phyloP scores from a whole-genome alignment of 768 basidiomycete species.

The Boletellus ananiceps region DNA sequence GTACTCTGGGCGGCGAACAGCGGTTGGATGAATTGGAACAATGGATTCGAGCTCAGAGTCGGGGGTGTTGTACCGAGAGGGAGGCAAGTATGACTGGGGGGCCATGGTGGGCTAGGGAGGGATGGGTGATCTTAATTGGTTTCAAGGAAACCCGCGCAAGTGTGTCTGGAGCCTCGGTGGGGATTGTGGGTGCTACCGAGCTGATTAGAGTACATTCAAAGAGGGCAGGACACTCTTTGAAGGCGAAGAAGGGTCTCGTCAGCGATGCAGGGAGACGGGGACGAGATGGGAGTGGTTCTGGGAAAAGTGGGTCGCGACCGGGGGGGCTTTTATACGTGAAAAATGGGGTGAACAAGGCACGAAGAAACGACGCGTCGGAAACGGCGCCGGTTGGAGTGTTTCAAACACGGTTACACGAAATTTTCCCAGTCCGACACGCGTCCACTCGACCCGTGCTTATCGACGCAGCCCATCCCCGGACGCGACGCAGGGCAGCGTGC shows the following conservation, averaged over 20 bases:
- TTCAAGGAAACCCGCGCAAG: conserved; percentile 63
- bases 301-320: not conserved
- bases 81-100: conserved; percentile 37
- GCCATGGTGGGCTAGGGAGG: conserved; percentile 42
- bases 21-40: conserved; percentile 78
- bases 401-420: conserved; percentile 15
- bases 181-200: conserved; percentile 86
- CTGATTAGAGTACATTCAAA: conserved; percentile 95
- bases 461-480: no score
- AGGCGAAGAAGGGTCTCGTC: conserved; percentile 6
- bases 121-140: conserved; percentile 34
- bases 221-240: conserved; percentile 34
- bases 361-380: conserved; percentile 3
- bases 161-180: conserved; percentile 84
- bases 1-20: conserved; percentile 68
- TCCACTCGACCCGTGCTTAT: no score
- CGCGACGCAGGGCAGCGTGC: no score
- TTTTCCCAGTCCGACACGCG: no score
- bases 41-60: conserved; percentile 65
- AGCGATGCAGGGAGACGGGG: not conserved
- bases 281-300: not conserved
- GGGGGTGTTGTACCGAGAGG: conserved; percentile 71
- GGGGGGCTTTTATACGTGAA: conserved; percentile 26
- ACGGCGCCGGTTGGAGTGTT: conserved; percentile 10
- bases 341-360: conserved; percentile 10